Conservation (phyloP, 2,329 filamentous ascomycete genomes). For the Metarhizium rileyi region DNA sequence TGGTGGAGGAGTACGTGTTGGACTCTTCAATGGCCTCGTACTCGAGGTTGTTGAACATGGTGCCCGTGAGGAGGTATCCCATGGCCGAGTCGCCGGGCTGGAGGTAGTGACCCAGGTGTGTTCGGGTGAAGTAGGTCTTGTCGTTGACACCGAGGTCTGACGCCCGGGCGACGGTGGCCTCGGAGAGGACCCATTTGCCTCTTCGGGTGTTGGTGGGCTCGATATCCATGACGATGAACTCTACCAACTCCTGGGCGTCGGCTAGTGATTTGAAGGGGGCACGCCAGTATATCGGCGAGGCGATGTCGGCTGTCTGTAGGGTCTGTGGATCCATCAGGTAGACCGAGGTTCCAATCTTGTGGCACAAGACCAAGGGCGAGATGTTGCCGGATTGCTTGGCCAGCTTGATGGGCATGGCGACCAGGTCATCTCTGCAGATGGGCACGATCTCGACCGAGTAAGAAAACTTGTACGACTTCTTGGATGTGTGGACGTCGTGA, state of each 20-base stretch:
- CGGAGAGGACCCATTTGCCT: conserved; percentile 75
- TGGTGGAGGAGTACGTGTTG: conserved; percentile 62
- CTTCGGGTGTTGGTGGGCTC: conserved; percentile 66
- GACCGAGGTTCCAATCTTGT: conserved; percentile 79
- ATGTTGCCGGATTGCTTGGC: conserved; percentile 87
- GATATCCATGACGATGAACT: conserved; percentile 93
- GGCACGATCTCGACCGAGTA: conserved; percentile 85
- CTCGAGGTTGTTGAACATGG: conserved; percentile 85
- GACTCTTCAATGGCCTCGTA: conserved; percentile 76
- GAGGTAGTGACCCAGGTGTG: conserved; percentile 77
- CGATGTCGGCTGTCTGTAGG: conserved; percentile 81
- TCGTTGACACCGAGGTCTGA: conserved; percentile 82
- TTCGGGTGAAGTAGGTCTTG: conserved; percentile 79
- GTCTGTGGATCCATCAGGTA: conserved; percentile 86
- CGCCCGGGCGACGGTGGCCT: conserved; percentile 79
- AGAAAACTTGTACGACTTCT: conserved; percentile 89
- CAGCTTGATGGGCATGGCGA: conserved; percentile 83
- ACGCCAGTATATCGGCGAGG: conserved; percentile 79
- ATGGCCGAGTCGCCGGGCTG: conserved; percentile 86
- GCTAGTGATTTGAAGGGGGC: conserved; percentile 76
- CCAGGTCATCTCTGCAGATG: conserved; percentile 93
- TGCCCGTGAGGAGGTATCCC: conserved; percentile 83
- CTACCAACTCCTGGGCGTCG: conserved; percentile 74
- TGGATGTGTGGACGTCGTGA: conserved; percentile 81
- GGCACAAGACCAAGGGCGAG: conserved; percentile 73